Percentiles rank a stretch among this genome's conserved stretches.
phyloP scores from a whole-genome alignment of 2,329 filamentous ascomycete genomes.

The Pseudocercospora fijiensis region DNA sequence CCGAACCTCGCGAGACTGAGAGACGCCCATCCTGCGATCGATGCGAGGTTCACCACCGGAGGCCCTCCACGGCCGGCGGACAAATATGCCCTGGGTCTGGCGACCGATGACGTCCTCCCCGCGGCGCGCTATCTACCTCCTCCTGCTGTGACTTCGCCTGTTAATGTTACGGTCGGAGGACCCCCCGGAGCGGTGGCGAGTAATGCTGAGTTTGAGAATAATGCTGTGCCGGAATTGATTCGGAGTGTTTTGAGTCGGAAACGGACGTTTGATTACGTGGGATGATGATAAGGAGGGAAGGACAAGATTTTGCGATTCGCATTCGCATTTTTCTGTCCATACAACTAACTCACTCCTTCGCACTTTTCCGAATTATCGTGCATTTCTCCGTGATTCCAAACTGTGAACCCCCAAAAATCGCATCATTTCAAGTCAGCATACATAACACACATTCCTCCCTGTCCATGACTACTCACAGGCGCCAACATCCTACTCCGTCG shows the following conservation, averaged over 20 bases:
- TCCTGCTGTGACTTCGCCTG: neutral
- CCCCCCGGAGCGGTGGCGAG: neutral
- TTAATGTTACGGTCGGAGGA: neutral
- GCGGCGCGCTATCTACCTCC: neutral
- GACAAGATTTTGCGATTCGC: too few relatives aligned
- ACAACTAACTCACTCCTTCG: too few relatives aligned
- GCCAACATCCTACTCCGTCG: neutral
- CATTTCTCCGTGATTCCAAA: neutral
- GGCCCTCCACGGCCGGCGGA: neutral
- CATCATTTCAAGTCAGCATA: neutral
- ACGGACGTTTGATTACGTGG: neutral
- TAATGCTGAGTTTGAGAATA: neutral
- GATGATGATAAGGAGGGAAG: too few relatives aligned
- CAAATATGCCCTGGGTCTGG: neutral
- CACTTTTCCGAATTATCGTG: neutral
- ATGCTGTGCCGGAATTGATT: neutral
- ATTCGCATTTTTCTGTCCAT: too few relatives aligned
- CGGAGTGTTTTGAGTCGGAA: neutral
- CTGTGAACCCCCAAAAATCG: neutral
- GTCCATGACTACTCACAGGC: neutral
- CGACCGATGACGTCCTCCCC: neutral
- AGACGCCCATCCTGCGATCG: neutral
- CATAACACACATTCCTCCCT: neutral
- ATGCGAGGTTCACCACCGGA: neutral
- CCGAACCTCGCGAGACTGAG: neutral